Evolutionary conservation across 2,329 filamentous ascomycete species (phyloP), one percentile per base, ranked within the genome.

Genomic region (Penicillium brasilianum): DNA sequence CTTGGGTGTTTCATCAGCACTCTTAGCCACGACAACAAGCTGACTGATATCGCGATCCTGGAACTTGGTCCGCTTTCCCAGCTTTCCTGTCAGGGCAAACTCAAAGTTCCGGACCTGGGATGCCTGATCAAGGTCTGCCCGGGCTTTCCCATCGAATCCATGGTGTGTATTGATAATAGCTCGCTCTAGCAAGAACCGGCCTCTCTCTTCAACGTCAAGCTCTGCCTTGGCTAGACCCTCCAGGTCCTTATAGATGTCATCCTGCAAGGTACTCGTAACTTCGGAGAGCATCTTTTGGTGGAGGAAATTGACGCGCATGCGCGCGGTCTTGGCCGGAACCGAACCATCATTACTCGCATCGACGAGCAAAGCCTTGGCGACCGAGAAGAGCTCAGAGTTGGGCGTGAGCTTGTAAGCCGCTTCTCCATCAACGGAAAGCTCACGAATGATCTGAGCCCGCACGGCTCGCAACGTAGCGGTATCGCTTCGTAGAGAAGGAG

Each of bases 1-100:
- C 62, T 66, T 67, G 4, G 70, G 57, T 2, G 66, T 50, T 32
- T 78, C 72, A 25, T 80, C 78, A 7, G 81, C 82, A 73, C 93
- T 97, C 74, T 87, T 92, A 0, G 95, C 95, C 32, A 98, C 81
- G 2, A 99, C 92, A 1, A 99, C 90, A 30, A 99, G 83, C 76
- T 99, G 95, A 69, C 92, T 97, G 63, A 88, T 82, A 64, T 79
- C 73, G 3, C 76, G 71, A 13, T 78, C 69, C 66, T 79, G 81
- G 60, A 78, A 81, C 58, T 79, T 78, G 2, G 77, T 80, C 59
- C 78, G 73, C 74, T 83, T 98, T 16, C 95, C 95, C 66, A 99
- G 78, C 22, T 91, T 87, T 39, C 95, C 95, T 0, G 92, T 96
- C 58, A 99, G 76, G 0, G 88, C 90, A 76, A 96, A 98, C 18